phyloP scores from a whole-genome alignment of 148 eudicot genomes.

The Polygonum aviculare region DNA sequence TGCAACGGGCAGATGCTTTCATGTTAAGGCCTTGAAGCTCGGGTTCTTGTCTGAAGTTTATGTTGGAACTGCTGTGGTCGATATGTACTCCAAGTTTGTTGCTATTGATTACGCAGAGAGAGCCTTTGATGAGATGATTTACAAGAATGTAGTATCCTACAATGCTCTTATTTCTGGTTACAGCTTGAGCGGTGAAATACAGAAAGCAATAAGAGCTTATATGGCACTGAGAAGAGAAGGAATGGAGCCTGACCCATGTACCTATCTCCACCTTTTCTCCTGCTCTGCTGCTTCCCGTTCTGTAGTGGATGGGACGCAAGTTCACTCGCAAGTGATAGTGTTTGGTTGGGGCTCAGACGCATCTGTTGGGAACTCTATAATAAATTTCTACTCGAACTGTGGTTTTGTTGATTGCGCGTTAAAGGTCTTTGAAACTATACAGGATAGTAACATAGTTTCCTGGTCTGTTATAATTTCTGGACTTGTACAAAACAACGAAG shows the following conservation, averaged over 20 bases:
- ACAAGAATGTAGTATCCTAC: constrained; percentile 29
- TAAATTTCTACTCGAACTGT: constrained; percentile 35
- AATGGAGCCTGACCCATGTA: constrained; percentile 28
- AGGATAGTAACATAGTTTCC: constrained; percentile 30
- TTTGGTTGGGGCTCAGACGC: constrained; percentile 24
- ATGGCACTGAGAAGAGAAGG: constrained; percentile 17
- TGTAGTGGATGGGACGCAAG: constrained; percentile 23
- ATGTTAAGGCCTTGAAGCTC: constrained; percentile 22
- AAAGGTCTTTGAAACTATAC: constrained; percentile 24
- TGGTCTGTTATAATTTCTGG: constrained; percentile 35
- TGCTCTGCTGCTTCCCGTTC: constrained; percentile 21
- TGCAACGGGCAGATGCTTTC: constrained; percentile 21
- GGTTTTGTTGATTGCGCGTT: constrained; percentile 24
- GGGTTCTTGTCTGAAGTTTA: constrained; percentile 29
- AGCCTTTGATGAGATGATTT: constrained; percentile 27
- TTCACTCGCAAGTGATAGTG: constrained; percentile 26
- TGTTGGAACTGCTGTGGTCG: constrained; percentile 29
- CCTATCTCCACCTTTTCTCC: constrained; percentile 26
- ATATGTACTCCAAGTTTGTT: constrained; percentile 40
- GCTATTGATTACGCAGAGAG: constrained; percentile 29
- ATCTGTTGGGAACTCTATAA: constrained; percentile 28
- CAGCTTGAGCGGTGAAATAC: constrained; percentile 24
- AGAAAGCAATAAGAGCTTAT: constrained; percentile 23
- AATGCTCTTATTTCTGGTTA: constrained; percentile 38
- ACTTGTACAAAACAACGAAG: constrained; percentile 28